phyloP scores from a whole-genome alignment of 2,329 filamentous ascomycete genomes.

The Fusarium nodosum region DNA sequence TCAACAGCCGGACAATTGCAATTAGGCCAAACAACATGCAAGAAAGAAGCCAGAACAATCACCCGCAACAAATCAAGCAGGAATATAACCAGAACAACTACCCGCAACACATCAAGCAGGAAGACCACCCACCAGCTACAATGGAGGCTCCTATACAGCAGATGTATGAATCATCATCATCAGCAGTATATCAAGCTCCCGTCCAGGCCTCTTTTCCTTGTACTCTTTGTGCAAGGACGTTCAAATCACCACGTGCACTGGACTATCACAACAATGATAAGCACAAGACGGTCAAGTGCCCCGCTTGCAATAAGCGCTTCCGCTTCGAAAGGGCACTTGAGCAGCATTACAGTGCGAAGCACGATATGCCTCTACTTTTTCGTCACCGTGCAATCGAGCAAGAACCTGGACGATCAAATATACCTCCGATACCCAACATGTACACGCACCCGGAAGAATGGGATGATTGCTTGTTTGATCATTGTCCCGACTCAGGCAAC shows the following conservation, averaged over 20 bases:
- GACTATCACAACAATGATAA: not conserved
- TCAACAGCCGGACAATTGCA: not conserved
- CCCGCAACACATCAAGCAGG: not conserved
- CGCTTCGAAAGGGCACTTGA: not conserved
- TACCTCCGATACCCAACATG: too few relatives aligned
- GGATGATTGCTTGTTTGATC: too few relatives aligned
- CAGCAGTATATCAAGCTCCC: too few relatives aligned
- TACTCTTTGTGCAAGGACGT: not conserved
- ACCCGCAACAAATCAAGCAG: not conserved
- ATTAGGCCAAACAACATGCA: not conserved
- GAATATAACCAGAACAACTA: not conserved
- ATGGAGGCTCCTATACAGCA: too few relatives aligned
- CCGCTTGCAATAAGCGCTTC: not conserved
- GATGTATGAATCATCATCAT: too few relatives aligned
- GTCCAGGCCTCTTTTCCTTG: not conserved
- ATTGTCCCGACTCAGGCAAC: too few relatives aligned
- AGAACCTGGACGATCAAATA: not conserved
- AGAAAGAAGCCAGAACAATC: not conserved
- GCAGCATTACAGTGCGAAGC: not conserved
- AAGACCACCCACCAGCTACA: too few relatives aligned
- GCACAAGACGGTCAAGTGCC: not conserved
- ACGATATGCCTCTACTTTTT: not conserved
- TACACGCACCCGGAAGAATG: too few relatives aligned
- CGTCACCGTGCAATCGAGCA: not conserved
- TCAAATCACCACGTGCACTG: not conserved